Percentiles rank a stretch among this genome's conserved stretches.
phyloP scores from a whole-genome alignment of 2,329 filamentous ascomycete species.

The Pestalotiopsis sp. region DNA sequence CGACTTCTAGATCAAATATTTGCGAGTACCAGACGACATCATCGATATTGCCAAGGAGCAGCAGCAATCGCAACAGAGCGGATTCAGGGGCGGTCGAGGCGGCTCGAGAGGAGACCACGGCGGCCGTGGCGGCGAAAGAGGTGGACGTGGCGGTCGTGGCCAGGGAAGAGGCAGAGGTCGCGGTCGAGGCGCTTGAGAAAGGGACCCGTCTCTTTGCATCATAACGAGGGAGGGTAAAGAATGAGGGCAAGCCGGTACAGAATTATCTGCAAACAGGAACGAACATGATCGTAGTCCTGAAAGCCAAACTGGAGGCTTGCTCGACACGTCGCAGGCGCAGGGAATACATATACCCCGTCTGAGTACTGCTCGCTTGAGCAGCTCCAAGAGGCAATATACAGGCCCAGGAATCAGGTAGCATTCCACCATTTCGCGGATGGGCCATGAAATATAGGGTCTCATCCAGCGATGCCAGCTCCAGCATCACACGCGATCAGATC shows the following conservation, averaged over 20 bases:
- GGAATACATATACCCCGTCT: neutral
- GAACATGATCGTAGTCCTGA: neutral
- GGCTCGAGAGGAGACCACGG: conserved; percentile 62
- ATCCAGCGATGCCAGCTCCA: neutral
- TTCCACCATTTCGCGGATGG: neutral
- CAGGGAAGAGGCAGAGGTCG: conserved; percentile 49
- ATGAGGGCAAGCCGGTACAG: neutral
- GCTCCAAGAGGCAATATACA: neutral
- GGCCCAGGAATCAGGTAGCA: neutral
- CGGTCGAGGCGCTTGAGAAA: conserved; percentile 37
- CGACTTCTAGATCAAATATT: conserved; percentile 86
- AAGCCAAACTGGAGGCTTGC: neutral
- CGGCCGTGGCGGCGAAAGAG: conserved; percentile 57
- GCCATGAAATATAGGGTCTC: neutral
- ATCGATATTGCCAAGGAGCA: conserved; percentile 93
- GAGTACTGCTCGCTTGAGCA: neutral
- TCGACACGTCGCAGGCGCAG: neutral
- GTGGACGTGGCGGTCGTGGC: conserved; percentile 57
- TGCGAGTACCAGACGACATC: conserved; percentile 94
- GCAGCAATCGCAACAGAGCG: conserved; percentile 70
- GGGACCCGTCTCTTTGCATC: too few relatives aligned
- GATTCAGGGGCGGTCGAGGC: conserved; percentile 67
- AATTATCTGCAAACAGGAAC: neutral
- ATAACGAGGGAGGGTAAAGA: neutral
- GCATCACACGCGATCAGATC: neutral